These are phyloP conservation scores for Isoetes engelmannii DNA, from an alignment of 83 land plant genomes.

Conservation along the genomic window DNA sequence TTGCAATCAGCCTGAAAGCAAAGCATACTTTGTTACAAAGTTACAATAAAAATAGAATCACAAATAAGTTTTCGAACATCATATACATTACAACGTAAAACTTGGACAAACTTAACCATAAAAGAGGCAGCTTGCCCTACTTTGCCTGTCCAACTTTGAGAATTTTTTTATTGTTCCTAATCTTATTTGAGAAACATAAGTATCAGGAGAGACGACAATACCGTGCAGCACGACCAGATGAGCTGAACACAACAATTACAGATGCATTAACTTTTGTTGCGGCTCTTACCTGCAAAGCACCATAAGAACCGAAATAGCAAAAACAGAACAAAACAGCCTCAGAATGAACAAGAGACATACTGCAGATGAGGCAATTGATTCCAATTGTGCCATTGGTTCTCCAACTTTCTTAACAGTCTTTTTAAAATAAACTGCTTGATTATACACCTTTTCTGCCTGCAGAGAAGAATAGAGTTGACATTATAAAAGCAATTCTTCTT, in stretches of 20 bases:
- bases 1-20: conserved; percentile 63
- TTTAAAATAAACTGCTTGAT: conserved; percentile 6
- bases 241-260: conserved; percentile 7
- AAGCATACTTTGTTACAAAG: background rate
- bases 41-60: background rate
- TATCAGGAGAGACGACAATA: background rate
- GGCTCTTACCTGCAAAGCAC: conserved; percentile 4
- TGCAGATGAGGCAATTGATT: conserved; percentile 15
- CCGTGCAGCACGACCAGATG: conserved; percentile 14
- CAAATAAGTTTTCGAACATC: background rate
- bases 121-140: too few relatives aligned
- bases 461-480: background rate
- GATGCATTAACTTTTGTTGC: conserved; percentile 8
- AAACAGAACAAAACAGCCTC: background rate
- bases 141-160: too few relatives aligned
- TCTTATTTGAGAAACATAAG: background rate
- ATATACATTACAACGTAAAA: too few relatives aligned
- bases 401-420: conserved; percentile 8
- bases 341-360: background rate
- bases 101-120: too few relatives aligned
- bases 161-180: background rate
- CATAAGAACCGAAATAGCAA: background rate
- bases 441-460: conserved; percentile 11
- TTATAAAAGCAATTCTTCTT: background rate
- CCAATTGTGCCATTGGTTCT: conserved; percentile 15